phyloP scores from a whole-genome alignment of 129 eudicot species.

The Flaveria brownii region DNA sequence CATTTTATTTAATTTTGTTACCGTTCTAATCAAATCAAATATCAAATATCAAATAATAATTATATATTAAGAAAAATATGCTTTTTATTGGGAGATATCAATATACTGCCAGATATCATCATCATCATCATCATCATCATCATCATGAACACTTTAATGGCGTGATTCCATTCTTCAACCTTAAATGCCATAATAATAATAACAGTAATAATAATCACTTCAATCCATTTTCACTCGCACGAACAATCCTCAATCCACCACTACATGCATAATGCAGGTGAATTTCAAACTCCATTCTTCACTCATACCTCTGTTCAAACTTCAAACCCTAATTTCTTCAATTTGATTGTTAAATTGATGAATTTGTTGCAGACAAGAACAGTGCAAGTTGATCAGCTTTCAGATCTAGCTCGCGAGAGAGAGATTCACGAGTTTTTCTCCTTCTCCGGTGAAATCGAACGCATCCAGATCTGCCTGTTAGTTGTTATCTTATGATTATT shows the following conservation, averaged over 20 bases:
- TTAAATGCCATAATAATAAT: background rate
- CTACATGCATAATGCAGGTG: conserved; percentile 40
- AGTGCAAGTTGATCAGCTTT: conserved; percentile 70
- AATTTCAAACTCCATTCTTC: conserved; percentile 9
- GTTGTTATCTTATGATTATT: conserved; percentile 11
- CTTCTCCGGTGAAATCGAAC: conserved; percentile 84
- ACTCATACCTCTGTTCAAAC: background rate
- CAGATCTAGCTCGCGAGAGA: conserved; percentile 95
- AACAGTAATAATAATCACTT: background rate
- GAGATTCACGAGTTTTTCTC: conserved; percentile 96
- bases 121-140: conserved; percentile 8
- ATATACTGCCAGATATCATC: conserved; percentile 24
- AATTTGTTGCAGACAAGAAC: conserved; percentile 58
- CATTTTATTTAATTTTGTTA: background rate
- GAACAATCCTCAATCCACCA: background rate
- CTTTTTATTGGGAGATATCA: background rate
- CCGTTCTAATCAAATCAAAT: background rate
- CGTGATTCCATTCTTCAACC: conserved; percentile 23
- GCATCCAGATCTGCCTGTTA: conserved; percentile 77
- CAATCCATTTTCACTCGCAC: background rate
- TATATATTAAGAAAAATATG: background rate
- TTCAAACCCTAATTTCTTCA: background rate
- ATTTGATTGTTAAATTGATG: background rate
- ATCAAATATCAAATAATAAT: background rate
- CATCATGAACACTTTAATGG: conserved; percentile 31